Base-by-base conservation (phyloP, 1,284 basidiomycete species). In the Cryptococcus sp. region DNA sequence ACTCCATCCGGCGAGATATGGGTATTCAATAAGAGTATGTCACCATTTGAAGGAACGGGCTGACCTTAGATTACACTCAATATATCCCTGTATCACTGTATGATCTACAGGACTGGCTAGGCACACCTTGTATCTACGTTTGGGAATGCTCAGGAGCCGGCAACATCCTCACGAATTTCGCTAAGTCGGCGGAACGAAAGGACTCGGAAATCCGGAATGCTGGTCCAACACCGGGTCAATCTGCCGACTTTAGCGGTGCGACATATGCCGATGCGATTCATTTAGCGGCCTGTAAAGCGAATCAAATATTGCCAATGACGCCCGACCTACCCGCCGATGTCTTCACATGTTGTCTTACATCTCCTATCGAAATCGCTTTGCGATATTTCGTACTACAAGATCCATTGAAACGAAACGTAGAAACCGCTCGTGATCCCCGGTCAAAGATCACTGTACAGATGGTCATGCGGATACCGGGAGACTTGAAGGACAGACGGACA, bases 111-210 rank as follows among this genome's bases (percentile, higher is more conserved):
- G 83, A 81, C 40, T 96, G 91, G 91, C 76, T 93, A 1, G 88
- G 88, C 47, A 73, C 69, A 2, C 94, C 96, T 1, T 93, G 90
- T 49, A 91, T 98, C 50, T 98, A 94, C 69, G 91, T 98, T 49
- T 98, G 94, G 94, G 94, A 98, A 70, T 97, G 94, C 69, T 96
- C 92, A 13, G 88, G 91, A 7, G 93, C 96, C 0, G 94, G 94
- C 0, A 86, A 97, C 71, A 85, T 98, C 45, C 80, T 98, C 43
- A 82, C 83, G 57, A 98, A 96, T 75, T 97, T 96, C 75, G 88
- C 88, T 69, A 82, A 82, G 55, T 88, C 92, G 60, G 91, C 91
- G 1, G 84, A 90, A 64, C 81, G 86, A 46, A 83, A 89, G 25
- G 93, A 97, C 65, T 83, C 85, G 45, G 92, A 97, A 56, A 51